Evolutionary conservation across 2,329 filamentous ascomycete genomes (phyloP), one percentile per base, ranked within the genome.

Genomic region (Aspergillus sp.): DNA sequence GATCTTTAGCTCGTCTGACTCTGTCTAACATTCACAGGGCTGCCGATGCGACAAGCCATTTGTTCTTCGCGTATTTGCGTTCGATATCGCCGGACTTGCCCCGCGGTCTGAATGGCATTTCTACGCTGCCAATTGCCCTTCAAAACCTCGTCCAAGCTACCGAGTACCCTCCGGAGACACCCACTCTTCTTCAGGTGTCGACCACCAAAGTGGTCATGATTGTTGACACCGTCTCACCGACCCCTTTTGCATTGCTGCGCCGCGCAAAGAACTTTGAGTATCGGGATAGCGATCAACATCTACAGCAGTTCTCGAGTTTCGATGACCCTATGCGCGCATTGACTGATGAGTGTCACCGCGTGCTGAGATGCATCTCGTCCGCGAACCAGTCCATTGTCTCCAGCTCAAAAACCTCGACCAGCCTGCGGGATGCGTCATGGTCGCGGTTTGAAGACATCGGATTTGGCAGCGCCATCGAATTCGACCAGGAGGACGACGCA

Each of bases 41-140:
- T 39, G 91, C 91, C 37, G 86, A 96, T 69, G 91, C 91, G 33
- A 86, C 89, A 13, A 94, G 88, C 52, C 91, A 98, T 66, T 68
- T 98, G 34, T 98, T 98, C 69, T 98, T 98, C 55, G 91, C 91
- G 35, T 98, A 96, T 57, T 75, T 98, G 29, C 77, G 91, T 48
- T 95, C 88, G 1, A 66, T 94, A 29, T 78, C 86, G 2, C 89
- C 91, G n/a, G 81, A 89, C 41, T 74, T 71, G 10, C 55, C 71
- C 20, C 72, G 79, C 41, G 74, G 76, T 17, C 67, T 81, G 32
- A 83, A 77, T 42, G 83, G 83, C 29, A 93, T 96, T 40, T 83
- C 88, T 0, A 74, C 81, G 43, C 73, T 98, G 11, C 91, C 91
- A 6, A 81, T 88, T 54, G 94, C 91, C 8, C 71, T 98, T 12